Evolutionary conservation across 2,329 filamentous ascomycete genomes (phyloP), one percentile per base, ranked within the genome.

Genomic region (Seiridium unicorne): DNA sequence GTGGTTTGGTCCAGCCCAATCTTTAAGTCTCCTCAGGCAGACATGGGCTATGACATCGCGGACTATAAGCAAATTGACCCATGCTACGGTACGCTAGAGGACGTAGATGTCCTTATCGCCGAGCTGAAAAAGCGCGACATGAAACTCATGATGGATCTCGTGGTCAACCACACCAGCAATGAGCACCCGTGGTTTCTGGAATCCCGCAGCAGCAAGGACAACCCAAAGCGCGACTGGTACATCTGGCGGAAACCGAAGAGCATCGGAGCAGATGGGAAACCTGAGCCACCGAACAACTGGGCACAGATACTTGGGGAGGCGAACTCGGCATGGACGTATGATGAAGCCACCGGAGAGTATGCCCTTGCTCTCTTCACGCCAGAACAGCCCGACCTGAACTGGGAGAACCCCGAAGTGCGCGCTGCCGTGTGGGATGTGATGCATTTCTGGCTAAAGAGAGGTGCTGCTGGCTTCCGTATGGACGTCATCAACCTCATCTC

Each of bases 341-440:
- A 93, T 66, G 86, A 90, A 64, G 70, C 74, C n/a, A 91, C 89
- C 0, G 79, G 82, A 53, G 89, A 93, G 73, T 93, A 92, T 72
- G 93, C 92, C 68, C 83, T 93, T 0, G 87, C 90, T 62, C 80
- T 95, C 9, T 96, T 92, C 72, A 86, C 88, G 5, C 83, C 83
- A 4, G 86, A 91, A 64, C 91, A 94, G 71, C 91, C 92, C 0
- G 92, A 95, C 66, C 80, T 95, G n/a, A 95, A 95, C 74, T 95
- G 91, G 90, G 89, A 93, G 69, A 90, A 89, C 60, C 79, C 81
- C 0, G 84, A 83, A 8, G 84, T 89, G 0, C 83, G 90, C 13
- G 76, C 84, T 51, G 91, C 90, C 1, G 86, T 93, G 5, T 90
- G 92, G 71, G 81, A 88, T 13, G 82, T 89, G 4, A 90, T 93